Percentiles rank a stretch among this genome's conserved stretches.
These are phyloP conservation scores for Acer negundo DNA, from an alignment of 345 rosid species.

Conservation along the genomic window DNA sequence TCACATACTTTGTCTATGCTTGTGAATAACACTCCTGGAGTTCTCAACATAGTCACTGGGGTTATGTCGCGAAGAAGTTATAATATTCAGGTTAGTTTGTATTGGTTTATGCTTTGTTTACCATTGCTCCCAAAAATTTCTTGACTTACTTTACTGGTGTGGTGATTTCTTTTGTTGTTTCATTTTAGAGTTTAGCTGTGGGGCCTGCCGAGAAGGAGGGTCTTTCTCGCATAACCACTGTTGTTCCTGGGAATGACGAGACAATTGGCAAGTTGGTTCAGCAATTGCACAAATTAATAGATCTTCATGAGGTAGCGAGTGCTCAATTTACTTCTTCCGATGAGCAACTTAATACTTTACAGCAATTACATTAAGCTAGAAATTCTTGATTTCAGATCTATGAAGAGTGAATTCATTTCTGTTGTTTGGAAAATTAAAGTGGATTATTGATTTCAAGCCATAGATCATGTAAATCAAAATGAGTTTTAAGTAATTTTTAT, in stretches of 20 bases:
- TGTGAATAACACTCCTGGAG: slow-evolving; percentile 81
- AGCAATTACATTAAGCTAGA: not conserved
- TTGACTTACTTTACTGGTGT: not conserved
- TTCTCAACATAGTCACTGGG: slow-evolving; percentile 81
- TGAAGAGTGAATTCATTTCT: not conserved
- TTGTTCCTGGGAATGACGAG: slow-evolving; percentile 79
- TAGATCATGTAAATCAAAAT: not conserved
- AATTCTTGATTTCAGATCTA: not conserved
- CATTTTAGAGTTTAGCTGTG: slow-evolving; percentile 66
- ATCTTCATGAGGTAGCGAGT: slow-evolving; percentile 61
- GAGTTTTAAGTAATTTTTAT: no score
- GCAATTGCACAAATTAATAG: slow-evolving; percentile 69
- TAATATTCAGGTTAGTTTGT: slow-evolving; percentile 69
- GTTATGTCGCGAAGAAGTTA: slow-evolving; percentile 86
- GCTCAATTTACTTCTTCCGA: not conserved
- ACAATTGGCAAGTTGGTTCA: slow-evolving; percentile 61
- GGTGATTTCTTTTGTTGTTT: slow-evolving; percentile 6
- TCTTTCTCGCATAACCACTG: slow-evolving; percentile 70
- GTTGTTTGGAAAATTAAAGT: not conserved
- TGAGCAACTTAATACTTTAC: not conserved
- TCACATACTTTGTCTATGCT: slow-evolving; percentile 86
- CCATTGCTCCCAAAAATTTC: not conserved
- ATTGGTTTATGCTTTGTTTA: slow-evolving; percentile 1
- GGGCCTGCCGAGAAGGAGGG: slow-evolving; percentile 72
- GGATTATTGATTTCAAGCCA: not conserved